Conservation (phyloP, 2,329 filamentous ascomycete genomes). For the Ceratocystiopsis minuta region DNA sequence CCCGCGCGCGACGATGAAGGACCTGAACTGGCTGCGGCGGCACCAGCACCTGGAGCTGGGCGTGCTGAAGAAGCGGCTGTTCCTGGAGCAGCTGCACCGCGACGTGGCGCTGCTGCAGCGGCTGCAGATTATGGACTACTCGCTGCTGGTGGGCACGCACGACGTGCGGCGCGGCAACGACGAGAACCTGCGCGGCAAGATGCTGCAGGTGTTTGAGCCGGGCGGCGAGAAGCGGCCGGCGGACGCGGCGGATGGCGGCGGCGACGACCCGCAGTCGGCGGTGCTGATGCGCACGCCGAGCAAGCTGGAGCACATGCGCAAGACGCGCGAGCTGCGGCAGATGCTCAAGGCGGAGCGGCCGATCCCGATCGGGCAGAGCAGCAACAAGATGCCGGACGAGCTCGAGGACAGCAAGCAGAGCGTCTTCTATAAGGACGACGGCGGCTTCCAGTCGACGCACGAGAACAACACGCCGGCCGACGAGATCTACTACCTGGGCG, state of each 20-base stretch:
- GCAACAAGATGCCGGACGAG: conserved; percentile 78
- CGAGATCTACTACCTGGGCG: conserved; percentile 93
- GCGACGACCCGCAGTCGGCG: conserved; percentile 34
- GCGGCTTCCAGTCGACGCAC: conserved; percentile 81
- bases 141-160: conserved; percentile 83
- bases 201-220: conserved; percentile 83
- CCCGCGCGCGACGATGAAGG: conserved; percentile 82
- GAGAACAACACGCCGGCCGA: conserved; percentile 72
- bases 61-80: conserved; percentile 69
- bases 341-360: conserved; percentile 87
- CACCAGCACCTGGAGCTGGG: conserved; percentile 77
- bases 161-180: conserved; percentile 82
- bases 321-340: conserved; percentile 77
- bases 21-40: conserved; percentile 86
- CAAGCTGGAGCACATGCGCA: conserved; percentile 77
- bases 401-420: conserved; percentile 58
- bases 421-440: conserved; percentile 86
- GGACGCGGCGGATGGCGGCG: conserved; percentile 22
- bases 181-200: conserved; percentile 80
- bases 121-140: conserved; percentile 97
- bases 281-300: conserved; percentile 77
- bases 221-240: conserved; percentile 43
- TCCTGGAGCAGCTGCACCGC: conserved; percentile 71
- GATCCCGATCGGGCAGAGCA: conserved; percentile 72
- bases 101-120: conserved; percentile 77